These are phyloP conservation scores for Olyra latifolia DNA, from an alignment of 176 grass and related monocot species.

Conservation along the genomic window DNA sequence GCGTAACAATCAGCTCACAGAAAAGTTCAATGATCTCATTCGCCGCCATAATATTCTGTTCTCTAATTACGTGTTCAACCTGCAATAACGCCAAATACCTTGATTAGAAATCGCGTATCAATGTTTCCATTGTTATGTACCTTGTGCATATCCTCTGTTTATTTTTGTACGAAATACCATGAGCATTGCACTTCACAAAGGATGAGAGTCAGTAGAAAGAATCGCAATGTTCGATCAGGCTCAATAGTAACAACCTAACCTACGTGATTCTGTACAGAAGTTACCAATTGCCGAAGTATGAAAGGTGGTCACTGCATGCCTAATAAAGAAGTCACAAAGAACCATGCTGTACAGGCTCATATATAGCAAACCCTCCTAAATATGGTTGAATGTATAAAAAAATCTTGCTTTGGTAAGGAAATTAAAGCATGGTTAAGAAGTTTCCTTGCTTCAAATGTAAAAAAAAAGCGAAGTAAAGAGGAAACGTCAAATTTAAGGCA, in stretches of 20 bases:
- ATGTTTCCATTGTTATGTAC: not conserved
- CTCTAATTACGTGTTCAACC: conserved; percentile 98
- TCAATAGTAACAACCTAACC: not conserved
- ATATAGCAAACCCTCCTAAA: not conserved
- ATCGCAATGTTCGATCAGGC: not conserved
- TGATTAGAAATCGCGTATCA: not conserved
- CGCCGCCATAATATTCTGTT: conserved; percentile 83
- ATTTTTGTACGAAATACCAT: not conserved
- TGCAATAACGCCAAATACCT: conserved; percentile 36
- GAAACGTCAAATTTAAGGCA: conserved; percentile 8
- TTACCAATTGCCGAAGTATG: not conserved
- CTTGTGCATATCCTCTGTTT: not conserved
- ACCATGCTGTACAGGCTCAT: not conserved
- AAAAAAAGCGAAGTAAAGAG: not conserved
- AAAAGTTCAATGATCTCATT: conserved; percentile 97
- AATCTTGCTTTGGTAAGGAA: not conserved
- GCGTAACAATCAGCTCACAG: conserved; percentile 84
- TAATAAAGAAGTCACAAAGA: not conserved
- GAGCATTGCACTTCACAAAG: not conserved
- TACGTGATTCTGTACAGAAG: not conserved
- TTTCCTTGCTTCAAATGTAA: not conserved
- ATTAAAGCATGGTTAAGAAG: conserved; percentile 8
- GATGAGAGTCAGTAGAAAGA: not conserved
- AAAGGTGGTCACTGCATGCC: not conserved
- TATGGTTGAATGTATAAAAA: not conserved